These are phyloP conservation scores for Tephrocybe sp. DNA, from an alignment of 768 basidiomycete genomes.

Conservation along the genomic window DNA sequence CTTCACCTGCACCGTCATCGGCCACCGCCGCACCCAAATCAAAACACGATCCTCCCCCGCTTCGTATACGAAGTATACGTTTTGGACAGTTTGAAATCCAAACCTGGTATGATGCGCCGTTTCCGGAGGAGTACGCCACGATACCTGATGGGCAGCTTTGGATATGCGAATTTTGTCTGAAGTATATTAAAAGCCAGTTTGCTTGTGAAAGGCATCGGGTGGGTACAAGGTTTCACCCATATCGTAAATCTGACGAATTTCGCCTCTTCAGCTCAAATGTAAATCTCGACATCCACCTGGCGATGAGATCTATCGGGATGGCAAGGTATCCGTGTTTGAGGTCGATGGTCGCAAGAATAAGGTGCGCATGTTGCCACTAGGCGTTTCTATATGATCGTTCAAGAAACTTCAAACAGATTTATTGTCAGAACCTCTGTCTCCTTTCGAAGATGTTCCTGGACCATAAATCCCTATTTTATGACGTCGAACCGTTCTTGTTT, in stretches of 20 bases:
- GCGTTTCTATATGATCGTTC: conserved; percentile 1
- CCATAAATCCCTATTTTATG: conserved; percentile 98
- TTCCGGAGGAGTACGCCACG: conserved; percentile 94
- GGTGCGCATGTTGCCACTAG: conserved; percentile 33
- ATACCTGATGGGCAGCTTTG: conserved; percentile 91
- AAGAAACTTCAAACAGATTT: conserved; percentile 58
- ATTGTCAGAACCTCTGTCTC: conserved; percentile 97
- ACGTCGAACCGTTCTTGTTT: conserved; percentile 98
- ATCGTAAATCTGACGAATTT: too few relatives aligned
- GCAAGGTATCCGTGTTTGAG: conserved; percentile 86
- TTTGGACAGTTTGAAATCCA: conserved; percentile 92
- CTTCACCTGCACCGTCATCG: conserved; percentile 30
- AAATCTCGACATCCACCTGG: conserved; percentile 94
- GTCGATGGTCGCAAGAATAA: conserved; percentile 99
- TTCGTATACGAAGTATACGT: conserved; percentile 83
- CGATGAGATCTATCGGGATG: conserved; percentile 96
- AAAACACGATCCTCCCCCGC: conserved; percentile 32
- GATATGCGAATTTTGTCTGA: conserved; percentile 98
- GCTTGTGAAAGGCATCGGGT: conserved; percentile 84
- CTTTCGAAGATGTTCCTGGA: conserved; percentile 99
- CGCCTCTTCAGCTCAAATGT: conserved; percentile 75
- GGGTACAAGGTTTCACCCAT: conserved; percentile 28
- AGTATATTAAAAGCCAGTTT: conserved; percentile 96
- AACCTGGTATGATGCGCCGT: conserved; percentile 99
- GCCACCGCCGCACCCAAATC: conserved; percentile 32